Evolutionary conservation across 331 rosid genomes (phyloP), one percentile per base, ranked within the genome.

Genomic region (Arachis monticola): DNA sequence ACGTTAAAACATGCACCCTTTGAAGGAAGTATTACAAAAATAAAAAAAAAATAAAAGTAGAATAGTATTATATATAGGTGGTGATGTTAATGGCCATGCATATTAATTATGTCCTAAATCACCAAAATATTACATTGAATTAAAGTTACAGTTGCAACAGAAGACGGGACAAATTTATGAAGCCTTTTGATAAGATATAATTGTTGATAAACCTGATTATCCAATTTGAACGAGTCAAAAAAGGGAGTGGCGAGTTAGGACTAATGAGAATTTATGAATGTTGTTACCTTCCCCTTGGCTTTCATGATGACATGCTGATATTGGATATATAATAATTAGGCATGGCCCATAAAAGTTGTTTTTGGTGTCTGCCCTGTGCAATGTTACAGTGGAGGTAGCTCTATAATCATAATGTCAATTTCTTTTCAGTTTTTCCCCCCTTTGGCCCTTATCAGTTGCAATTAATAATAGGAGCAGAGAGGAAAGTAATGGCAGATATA

Each of bases 261-360:
- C 74, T 38, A 67, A 68, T 50, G 30, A 40, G 51, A 79, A 64
- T 51, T 48, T 53, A 60, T 73, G 70, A 58, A 8, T 65, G 60
- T 10, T 11, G 52, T n/a, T 59, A 35, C 7, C 27, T 70, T 41
- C 13, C 42, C 60, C 35, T 64, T 64, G 64, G 17, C 27, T 80
- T 73, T 68, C 60, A 85, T 78, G 71, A 81, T 67, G 76, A 17
- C 22, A 7, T 64, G 64, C 32, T 80, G 76, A 12, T 48, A 77
- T 51, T 46, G 64, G 53, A 57, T 56, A 47, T 27, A 66, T 51
- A 52, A 85, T 77, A 42, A 83, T 80, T 75, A 62, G 77, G 74
- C 45, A 80, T 83, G 88, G 85, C 71, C 85, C 83, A 71, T 63
- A 71, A 79, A 77, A 72, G 68, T 74, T 74, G 72, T 55, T 70